Evolutionary conservation across 179 eudicot species (phyloP).

Genomic region (Beta corolliflora): DNA sequence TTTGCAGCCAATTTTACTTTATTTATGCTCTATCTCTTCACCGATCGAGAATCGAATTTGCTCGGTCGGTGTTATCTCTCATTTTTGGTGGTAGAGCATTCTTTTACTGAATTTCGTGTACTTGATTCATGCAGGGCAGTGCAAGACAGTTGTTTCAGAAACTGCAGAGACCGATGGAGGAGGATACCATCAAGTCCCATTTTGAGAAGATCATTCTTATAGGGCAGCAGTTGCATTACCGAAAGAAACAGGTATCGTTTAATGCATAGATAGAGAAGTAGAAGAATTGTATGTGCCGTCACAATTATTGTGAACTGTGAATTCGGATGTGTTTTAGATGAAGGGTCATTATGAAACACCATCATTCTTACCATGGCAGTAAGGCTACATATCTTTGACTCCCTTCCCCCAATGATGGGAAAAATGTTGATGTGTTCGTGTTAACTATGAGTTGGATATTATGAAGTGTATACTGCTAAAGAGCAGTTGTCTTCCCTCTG

Average conservation of each 20-base stretch:
- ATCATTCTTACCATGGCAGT: not conserved
- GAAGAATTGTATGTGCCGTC: not conserved
- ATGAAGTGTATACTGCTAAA: not conserved
- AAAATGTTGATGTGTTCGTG: not conserved
- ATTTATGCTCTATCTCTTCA: not conserved
- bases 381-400: not conserved
- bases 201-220: conserved; percentile 83
- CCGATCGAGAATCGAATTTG: not conserved
- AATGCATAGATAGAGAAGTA: not conserved
- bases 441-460: not conserved
- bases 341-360: not conserved
- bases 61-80: not conserved
- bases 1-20: not conserved
- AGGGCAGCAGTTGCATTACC: conserved; percentile 54
- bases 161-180: conserved; percentile 93
- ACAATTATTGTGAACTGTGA: not conserved
- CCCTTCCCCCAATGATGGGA: not conserved
- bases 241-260: conserved; percentile 61
- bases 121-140: conserved; percentile 64
- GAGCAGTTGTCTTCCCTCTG: not conserved
- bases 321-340: not conserved
- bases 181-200: conserved; percentile 86
- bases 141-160: conserved; percentile 95
- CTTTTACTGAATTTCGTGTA: conserved; percentile 17
- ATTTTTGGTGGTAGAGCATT: not conserved